Conservation (phyloP, 2,329 filamentous ascomycete species). For the Aplosporella prunicola region DNA sequence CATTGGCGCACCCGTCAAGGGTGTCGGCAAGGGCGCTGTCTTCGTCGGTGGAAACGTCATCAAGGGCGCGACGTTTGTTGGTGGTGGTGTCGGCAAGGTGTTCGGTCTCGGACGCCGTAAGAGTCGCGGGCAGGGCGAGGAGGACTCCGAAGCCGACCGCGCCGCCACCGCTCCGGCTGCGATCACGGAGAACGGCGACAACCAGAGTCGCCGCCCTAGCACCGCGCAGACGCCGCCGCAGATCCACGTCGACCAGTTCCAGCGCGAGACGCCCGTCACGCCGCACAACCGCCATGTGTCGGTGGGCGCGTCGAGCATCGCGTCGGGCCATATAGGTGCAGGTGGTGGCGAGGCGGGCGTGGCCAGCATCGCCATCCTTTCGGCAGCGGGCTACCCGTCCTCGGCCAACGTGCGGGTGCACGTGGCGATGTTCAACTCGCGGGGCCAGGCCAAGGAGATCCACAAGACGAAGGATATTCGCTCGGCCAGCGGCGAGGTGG, state of each 20-base stretch:
- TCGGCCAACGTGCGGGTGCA: conserved; percentile 70
- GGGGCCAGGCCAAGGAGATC: conserved; percentile 59
- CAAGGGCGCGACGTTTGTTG: conserved; percentile 84
- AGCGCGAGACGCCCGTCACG: conserved; percentile 11
- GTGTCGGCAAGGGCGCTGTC: conserved; percentile 65
- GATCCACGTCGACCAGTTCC: conserved; percentile 23
- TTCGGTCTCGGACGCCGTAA: conserved; percentile 46
- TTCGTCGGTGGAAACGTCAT: conserved; percentile 69
- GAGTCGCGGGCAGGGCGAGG: conserved; percentile 37
- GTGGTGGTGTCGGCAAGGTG: conserved; percentile 60
- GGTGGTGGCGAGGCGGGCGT: conserved; percentile 56
- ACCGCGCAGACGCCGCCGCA: conserved; percentile 17
- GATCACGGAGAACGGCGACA: no score
- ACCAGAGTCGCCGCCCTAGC: no score
- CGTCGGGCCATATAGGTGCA: conserved; percentile 23
- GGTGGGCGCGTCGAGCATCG: conserved; percentile 33
- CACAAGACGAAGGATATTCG: conserved; percentile 92
- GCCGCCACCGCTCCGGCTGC: conserved; percentile 16
- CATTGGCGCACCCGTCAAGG: conserved; percentile 92
- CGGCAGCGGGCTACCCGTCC: conserved; percentile 66
- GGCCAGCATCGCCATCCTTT: conserved; percentile 71
- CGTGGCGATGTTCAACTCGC: conserved; percentile 37
- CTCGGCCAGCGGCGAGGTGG: conserved; percentile 50
- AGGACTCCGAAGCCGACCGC: conserved; percentile 37
- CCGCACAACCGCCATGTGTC: conserved; percentile 27